Evolutionary conservation across 441 rosid species (phyloP), one percentile per base, ranked within the genome.

Genomic region (Erodium trifolium): DNA sequence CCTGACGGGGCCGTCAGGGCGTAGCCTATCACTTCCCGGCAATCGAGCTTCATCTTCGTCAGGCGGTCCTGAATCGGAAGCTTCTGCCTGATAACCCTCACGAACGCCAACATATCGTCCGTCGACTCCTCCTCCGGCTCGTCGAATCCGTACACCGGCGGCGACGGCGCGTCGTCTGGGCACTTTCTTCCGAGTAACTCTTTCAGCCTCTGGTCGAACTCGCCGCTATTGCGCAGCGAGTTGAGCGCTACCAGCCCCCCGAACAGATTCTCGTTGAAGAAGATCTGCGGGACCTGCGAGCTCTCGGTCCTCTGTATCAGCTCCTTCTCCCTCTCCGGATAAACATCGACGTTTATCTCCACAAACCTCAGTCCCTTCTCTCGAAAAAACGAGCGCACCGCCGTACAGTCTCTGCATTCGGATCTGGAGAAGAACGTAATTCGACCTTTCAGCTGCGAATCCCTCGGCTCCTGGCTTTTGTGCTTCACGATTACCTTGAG

Each of bases 261-360:
- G 19, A 93, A 79, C 27, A 83, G 77, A 75, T 84, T 87, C 49
- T 88, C 88, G 81, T 93, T 93, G 75, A 89, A 89, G 81, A 93
- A 93, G 4, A 93, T 81, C 84, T 85, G 87, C 55, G 98, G 98
- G 13, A 89, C 98, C 59, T 84, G 87, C 0, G 78, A 57, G 9
- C 13, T 80, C 67, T 94, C 96, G 1, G 93, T 82, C 72, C 92
- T 75, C 27, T 83, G 84, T 0, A 85, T n/a, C 75, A 91, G 70
- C 78, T 93, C 98, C 43, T 78, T 82, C 67, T 76, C 93, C 35
- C 97, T 73, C 19, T 67, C 69, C 0, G 86, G 82, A 57, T 76
- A 93, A 3, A 93, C 97, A 63, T 91, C 97, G 75, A 93, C 71
- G 83, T 91, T 93, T 66, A 93, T 87, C 77, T 93, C 97, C 2